Conservation (phyloP, 257 asterid species). For the Gardenia jasminoides region DNA sequence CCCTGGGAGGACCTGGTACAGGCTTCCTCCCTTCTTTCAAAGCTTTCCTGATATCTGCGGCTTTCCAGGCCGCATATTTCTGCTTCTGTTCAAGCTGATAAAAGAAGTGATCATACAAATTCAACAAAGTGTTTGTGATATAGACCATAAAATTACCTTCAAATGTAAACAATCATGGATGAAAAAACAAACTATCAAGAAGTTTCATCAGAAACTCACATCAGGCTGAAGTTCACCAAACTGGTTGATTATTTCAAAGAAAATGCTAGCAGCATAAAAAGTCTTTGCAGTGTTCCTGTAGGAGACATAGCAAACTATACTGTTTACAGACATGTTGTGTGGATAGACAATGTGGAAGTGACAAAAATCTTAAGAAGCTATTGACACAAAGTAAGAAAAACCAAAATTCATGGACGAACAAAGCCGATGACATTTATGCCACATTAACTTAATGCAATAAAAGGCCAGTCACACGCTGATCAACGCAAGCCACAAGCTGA, state of each 20-base stretch:
- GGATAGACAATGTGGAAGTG: neutral
- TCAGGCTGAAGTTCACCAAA: conserved; percentile 88
- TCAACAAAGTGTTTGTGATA: neutral
- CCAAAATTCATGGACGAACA: neutral
- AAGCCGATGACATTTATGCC: neutral
- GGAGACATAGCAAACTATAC: conserved; percentile 9
- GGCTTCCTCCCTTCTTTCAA: conserved; percentile 96
- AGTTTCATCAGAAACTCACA: conserved; percentile 46
- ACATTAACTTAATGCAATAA: neutral
- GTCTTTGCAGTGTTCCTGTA: conserved; percentile 96
- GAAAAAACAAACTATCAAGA: neutral
- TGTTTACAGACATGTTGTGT: neutral
- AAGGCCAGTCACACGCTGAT: neutral
- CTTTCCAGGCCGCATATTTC: conserved; percentile 97
- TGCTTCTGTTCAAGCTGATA: conserved; percentile 93
- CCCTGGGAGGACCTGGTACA: conserved; percentile 95
- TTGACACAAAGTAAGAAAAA: neutral
- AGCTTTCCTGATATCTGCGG: conserved; percentile 97
- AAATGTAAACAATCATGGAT: neutral
- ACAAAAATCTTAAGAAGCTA: neutral
- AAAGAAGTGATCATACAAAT: conserved; percentile 4
- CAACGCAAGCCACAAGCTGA: neutral
- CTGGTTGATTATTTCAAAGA: conserved; percentile 88
- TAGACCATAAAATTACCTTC: neutral
- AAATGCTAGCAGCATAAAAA: conserved; percentile 94